A percentile compares a stretch with the other conserved stretches of the same genome.
These are phyloP conservation scores for Litchi chinensis DNA, from an alignment of 345 rosid species.

Conservation along the genomic window DNA sequence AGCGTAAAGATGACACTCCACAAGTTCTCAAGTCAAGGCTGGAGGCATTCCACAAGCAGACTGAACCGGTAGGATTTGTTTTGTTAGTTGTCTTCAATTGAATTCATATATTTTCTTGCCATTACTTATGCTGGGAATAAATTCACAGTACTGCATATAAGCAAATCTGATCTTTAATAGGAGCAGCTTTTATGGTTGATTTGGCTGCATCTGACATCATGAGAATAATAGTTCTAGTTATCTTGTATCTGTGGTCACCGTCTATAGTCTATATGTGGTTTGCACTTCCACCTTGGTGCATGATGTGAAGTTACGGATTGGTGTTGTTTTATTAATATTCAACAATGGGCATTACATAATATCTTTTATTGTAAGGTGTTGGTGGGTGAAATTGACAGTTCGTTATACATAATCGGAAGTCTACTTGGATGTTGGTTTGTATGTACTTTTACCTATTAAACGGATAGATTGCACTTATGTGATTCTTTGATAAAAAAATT, in stretches of 20 bases:
- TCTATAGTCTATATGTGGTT: not conserved
- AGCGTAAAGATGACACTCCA: constrained; percentile 84
- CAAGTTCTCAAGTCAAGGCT: constrained; percentile 82
- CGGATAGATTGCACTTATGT: not conserved
- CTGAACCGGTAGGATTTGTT: constrained; percentile 60
- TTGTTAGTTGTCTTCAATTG: not conserved
- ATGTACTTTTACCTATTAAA: not conserved
- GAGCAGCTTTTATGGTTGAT: not conserved
- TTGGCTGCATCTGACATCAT: not conserved
- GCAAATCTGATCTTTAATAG: not conserved
- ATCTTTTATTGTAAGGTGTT: not conserved
- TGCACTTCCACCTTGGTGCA: not conserved
- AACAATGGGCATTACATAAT: not conserved
- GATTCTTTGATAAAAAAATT: too few species aligned
- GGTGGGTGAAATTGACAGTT: not conserved
- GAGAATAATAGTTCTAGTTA: not conserved
- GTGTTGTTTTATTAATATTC: not conserved
- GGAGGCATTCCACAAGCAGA: constrained; percentile 79
- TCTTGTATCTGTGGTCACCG: not conserved
- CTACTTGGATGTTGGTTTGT: too few species aligned
- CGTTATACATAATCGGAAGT: not conserved
- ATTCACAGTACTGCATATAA: not conserved
- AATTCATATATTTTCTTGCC: not conserved
- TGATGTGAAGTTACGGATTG: not conserved
- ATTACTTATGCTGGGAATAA: not conserved